Evolutionary conservation across 345 rosid species (phyloP).

Genomic region (Firmiana major): DNA sequence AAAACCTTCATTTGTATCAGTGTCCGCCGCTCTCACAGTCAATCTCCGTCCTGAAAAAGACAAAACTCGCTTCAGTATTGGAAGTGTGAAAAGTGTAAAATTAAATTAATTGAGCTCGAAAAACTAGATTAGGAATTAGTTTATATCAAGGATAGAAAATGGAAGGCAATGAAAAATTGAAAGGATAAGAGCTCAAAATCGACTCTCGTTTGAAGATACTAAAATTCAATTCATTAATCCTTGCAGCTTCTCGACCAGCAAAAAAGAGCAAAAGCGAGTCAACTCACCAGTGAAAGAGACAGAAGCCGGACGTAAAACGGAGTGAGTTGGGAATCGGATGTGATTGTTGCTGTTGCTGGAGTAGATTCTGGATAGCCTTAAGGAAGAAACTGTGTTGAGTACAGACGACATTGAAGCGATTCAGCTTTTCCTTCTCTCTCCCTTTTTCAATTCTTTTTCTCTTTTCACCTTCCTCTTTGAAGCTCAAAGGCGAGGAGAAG

Average conservation of each 20-base stretch:
- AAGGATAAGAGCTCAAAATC: neutral
- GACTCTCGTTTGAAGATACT: neutral
- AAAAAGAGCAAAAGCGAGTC: conserved; percentile 24
- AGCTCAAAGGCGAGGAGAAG: neutral
- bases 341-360: conserved; percentile 16
- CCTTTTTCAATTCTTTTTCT: too few relatives aligned
- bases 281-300: conserved; percentile 53
- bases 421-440: neutral
- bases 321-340: conserved; percentile 35
- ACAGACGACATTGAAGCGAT: conserved; percentile 54
- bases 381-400: conserved; percentile 45
- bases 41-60: conserved; percentile 54
- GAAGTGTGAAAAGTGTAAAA: neutral
- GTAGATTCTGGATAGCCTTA: conserved; percentile 26
- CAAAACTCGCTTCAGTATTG: neutral
- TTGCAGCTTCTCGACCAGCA: neutral
- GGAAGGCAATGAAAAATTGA: neutral
- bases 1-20: conserved; percentile 74
- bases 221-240: neutral
- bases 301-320: conserved; percentile 29
- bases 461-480: neutral
- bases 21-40: conserved; percentile 77
- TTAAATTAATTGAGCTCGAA: conserved; percentile 8
- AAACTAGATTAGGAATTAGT: neutral
- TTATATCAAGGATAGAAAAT: neutral